phyloP scores from a whole-genome alignment of 78 protist genomes.

The Dictyostelium brefeldianum region DNA sequence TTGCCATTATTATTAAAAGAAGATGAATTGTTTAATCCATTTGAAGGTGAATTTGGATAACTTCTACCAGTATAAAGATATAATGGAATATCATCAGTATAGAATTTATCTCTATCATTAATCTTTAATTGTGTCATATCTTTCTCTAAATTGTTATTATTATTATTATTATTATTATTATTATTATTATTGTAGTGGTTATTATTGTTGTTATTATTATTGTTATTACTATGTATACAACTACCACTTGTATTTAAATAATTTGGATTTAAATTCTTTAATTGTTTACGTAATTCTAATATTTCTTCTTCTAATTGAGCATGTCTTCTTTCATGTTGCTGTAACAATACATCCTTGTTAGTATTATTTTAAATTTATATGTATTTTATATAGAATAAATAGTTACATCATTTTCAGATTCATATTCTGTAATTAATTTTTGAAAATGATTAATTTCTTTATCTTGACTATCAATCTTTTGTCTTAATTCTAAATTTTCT shows the following conservation, averaged over 20 bases:
- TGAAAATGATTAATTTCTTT: conserved; percentile 21
- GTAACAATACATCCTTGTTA: background rate
- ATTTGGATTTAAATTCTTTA: conserved; percentile 26
- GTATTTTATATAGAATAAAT: background rate
- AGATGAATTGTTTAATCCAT: conserved; percentile 19
- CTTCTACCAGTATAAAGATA: conserved; percentile 71
- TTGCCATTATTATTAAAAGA: conserved; percentile 45
- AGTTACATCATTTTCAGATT: conserved; percentile 52
- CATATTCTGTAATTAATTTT: conserved; percentile 38
- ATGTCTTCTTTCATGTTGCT: conserved; percentile 75
- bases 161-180: background rate
- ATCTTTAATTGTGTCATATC: conserved; percentile 17
- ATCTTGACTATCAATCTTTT: conserved; percentile 38
- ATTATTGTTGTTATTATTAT: conserved; percentile 8
- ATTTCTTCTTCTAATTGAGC: conserved; percentile 75
- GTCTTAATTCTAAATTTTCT: conserved; percentile 69
- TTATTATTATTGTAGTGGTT: background rate
- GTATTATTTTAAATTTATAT: background rate
- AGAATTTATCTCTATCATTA: conserved; percentile 6
- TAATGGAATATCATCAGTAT: conserved; percentile 44
- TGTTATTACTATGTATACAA: conserved; percentile 1
- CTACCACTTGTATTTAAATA: conserved; percentile 13
- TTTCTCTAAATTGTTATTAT: background rate
- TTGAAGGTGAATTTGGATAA: conserved; percentile 47
- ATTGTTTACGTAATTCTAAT: conserved; percentile 61